Evolutionary conservation across 805 yeast genomes (phyloP).

Genomic region (Spathaspora girioi): DNA sequence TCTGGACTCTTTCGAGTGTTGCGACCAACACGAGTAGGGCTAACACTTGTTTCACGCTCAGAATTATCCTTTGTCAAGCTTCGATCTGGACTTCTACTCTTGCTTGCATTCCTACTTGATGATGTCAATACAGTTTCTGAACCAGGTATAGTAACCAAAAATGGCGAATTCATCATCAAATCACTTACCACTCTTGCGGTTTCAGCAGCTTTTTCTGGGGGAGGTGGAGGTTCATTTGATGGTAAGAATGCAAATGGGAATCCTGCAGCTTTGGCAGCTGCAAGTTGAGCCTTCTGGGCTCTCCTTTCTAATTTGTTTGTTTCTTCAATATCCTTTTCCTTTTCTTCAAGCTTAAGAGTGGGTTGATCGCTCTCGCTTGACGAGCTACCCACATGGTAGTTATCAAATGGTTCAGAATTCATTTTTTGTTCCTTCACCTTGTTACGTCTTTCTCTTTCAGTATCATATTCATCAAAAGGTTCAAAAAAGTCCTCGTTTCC

Average conservation of each 20-base stretch:
- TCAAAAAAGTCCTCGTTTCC: slow-evolving; percentile 9
- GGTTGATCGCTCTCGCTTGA: background rate
- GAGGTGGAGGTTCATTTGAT: slow-evolving; percentile 7
- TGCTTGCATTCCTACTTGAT: background rate
- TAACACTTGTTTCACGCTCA: background rate
- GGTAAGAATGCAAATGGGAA: slow-evolving; percentile 8
- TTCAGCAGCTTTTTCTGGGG: slow-evolving; percentile 1
- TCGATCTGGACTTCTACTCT: background rate
- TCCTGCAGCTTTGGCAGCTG: slow-evolving; percentile 12
- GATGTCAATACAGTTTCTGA: background rate
- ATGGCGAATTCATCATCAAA: slow-evolving; percentile 3
- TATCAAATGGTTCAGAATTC: slow-evolving; percentile 21
- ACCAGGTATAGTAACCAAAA: background rate
- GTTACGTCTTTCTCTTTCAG: slow-evolving; percentile 11
- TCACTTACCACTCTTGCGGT: background rate
- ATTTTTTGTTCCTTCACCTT: background rate
- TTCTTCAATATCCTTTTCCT: slow-evolving; percentile 4
- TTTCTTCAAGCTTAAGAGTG: slow-evolving; percentile 5
- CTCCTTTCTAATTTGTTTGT: slow-evolving; percentile 7
- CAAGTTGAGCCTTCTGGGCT: slow-evolving; percentile 10
- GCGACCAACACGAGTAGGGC: background rate
- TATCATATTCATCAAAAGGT: slow-evolving; percentile 23
- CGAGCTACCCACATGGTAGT: slow-evolving; percentile 10
- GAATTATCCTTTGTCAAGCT: background rate
- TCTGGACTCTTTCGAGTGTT: background rate